Base-by-base conservation (phyloP, 345 rosid species). In the Boechera stricta region DNA sequence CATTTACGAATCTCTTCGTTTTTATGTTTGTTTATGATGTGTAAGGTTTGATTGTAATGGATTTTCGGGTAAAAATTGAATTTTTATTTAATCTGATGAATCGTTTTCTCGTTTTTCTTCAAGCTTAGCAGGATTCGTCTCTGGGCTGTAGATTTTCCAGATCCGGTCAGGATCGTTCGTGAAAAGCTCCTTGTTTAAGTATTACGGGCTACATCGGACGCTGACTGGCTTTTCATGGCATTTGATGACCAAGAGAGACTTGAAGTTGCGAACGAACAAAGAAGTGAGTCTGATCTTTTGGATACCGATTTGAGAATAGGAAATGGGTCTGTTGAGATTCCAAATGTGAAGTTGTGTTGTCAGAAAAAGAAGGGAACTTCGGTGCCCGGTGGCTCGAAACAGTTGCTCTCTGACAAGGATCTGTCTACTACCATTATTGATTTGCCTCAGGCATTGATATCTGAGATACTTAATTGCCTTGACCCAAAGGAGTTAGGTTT, bases 401-500 rank as follows among this genome's bases (percentile, higher is more conserved):
- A 73, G 66, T 77, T 83, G 53, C 82, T 72, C 21, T 73, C 75
- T 70, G 76, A 84, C 74, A 86, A 82, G 55, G 70, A 67, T 73
- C 48, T 80, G 57, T 53, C 58, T 45, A 54, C 66, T 21, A 57
- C 66, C 13, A 89, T 94, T 32, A 88, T 86, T 5, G 98, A 94
- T 69, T 93, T 94, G 63, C 97, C 98, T 56, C 83, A 86, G 0
- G 98, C 91, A 1, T 68, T 94, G 84, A 82, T 94, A 32, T 89
- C 89, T 60, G 93, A 92, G 74, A 90, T 94, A 67, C 85, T 94
- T 55, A 82, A 87, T 62, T 84, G 84, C 57, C 92, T 94, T 48
- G 97, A 88, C 65, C 93, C 98, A 3, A 89, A 88, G 78, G 98
- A 90, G 77, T 83, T 94, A 18, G 97, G 98, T 59, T 42, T 92